Percentiles rank a stretch among this genome's conserved stretches.
Evolutionary conservation across 441 rosid species (phyloP).

Genomic region (Euphorbia celastroides): DNA sequence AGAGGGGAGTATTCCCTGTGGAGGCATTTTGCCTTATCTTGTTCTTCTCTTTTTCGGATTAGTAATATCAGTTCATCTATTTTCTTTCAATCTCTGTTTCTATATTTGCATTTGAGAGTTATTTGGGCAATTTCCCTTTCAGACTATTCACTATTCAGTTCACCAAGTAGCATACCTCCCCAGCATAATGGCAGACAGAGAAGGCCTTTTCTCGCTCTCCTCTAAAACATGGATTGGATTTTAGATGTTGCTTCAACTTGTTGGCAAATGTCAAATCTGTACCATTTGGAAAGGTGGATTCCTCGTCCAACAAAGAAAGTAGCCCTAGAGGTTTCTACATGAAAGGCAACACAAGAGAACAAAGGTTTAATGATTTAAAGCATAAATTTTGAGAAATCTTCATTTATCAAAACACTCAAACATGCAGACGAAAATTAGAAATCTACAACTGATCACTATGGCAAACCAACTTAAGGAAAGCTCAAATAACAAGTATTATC

Average conservation of each 20-base stretch:
- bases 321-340: constrained; percentile 92
- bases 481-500: background rate
- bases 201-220: constrained; percentile 84
- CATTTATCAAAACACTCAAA: no score
- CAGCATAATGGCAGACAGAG: constrained; percentile 88
- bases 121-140: no score
- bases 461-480: background rate
- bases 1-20: no score
- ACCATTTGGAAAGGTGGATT: constrained; percentile 95
- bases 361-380: no score
- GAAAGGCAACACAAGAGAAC: constrained; percentile 3
- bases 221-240: constrained; percentile 66
- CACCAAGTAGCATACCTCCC: constrained; percentile 55
- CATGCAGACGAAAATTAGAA: no score
- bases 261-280: constrained; percentile 90
- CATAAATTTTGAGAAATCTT: no score
- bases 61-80: no score
- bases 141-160: background rate
- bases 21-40: no score
- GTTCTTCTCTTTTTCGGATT: no score
- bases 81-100: no score
- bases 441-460: no score
- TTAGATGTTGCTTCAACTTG: constrained; percentile 89
- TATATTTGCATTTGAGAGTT: no score
- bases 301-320: constrained; percentile 88